Conservation (phyloP, 2,329 filamentous ascomycete genomes). For the Fusarium bulbicola region DNA sequence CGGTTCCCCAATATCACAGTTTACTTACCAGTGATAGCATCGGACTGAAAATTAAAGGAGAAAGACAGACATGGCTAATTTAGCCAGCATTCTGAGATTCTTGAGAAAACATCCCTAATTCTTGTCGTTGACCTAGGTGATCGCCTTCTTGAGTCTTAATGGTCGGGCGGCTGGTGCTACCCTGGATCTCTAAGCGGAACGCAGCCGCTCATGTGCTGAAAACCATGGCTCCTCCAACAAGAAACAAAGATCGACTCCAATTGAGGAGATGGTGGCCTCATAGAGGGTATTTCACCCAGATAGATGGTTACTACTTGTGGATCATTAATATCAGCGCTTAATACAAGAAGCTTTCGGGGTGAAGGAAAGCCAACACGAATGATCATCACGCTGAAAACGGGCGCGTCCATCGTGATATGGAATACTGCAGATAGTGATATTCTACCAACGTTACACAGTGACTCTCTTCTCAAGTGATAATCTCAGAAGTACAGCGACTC, state of each 20-base stretch:
- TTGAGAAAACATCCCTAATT: not conserved
- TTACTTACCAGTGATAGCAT: not conserved
- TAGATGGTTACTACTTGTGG: not conserved
- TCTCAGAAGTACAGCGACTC: conserved; percentile 4
- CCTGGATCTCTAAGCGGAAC: not conserved
- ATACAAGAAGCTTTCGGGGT: not conserved
- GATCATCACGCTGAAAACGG: not conserved
- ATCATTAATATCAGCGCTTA: not conserved
- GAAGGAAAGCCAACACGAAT: not conserved
- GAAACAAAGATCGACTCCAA: not conserved
- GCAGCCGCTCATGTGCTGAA: not conserved
- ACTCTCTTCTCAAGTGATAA: not conserved
- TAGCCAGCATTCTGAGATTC: not conserved
- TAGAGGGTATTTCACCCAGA: not conserved
- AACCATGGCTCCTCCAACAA: not conserved
- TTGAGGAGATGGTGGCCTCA: not conserved
- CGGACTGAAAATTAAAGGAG: too few species aligned
- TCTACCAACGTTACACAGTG: not conserved
- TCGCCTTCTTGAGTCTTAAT: not conserved
- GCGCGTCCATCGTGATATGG: not conserved
- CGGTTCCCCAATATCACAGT: too few species aligned
- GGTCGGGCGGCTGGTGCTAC: not conserved
- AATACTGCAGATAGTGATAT: not conserved
- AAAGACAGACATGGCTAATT: too few species aligned
- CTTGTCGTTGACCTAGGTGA: not conserved